A percentile compares a stretch with the other conserved stretches of the same genome.
Conservation (phyloP, 352 stramenopile genomes). For the Phytopythium montanum region DNA sequence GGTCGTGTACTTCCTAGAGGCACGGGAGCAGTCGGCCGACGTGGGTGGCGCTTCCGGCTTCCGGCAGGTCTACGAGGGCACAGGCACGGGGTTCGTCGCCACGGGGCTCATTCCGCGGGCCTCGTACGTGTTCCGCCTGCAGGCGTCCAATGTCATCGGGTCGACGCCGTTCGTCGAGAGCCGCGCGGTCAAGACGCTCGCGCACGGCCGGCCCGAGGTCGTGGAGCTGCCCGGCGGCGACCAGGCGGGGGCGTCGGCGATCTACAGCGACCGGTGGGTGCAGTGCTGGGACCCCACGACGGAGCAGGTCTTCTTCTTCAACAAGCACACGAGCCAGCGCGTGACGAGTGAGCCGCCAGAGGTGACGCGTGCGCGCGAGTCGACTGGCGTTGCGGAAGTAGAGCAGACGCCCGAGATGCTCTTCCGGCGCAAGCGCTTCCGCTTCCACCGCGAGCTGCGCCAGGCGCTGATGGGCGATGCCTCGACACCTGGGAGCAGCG, state of each 20-base stretch:
- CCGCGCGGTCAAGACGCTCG: constrained; percentile 48
- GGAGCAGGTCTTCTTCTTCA: constrained; percentile 89
- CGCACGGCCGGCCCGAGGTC: constrained; percentile 59
- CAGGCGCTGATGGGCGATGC: constrained; percentile 24
- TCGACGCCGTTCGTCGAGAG: constrained; percentile 61
- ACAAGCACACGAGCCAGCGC: constrained; percentile 77
- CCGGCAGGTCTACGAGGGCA: constrained; percentile 54
- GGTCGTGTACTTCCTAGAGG: constrained; percentile 60
- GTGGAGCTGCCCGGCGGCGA: constrained; percentile 52
- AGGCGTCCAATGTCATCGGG: constrained; percentile 66
- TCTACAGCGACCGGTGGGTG: constrained; percentile 60
- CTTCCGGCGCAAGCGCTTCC: constrained; percentile 84
- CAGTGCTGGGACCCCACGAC: constrained; percentile 86
- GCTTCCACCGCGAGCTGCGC: constrained; percentile 74
- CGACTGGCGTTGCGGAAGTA: constrained; percentile 31
- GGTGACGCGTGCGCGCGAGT: constrained; percentile 32
- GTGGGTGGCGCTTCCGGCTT: constrained; percentile 14
- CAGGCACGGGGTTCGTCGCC: constrained; percentile 61
- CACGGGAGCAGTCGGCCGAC: constrained; percentile 29
- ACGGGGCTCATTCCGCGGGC: constrained; percentile 37
- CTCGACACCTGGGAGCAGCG: constrained; percentile 3
- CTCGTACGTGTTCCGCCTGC: constrained; percentile 61
- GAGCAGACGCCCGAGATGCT: constrained; percentile 77
- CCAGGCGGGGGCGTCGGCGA: constrained; percentile 13
- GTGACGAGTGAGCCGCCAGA: constrained; percentile 59